These are phyloP conservation scores for Eucalyptus pauciflora DNA, from an alignment of 345 rosid species.

Conservation along the genomic window DNA sequence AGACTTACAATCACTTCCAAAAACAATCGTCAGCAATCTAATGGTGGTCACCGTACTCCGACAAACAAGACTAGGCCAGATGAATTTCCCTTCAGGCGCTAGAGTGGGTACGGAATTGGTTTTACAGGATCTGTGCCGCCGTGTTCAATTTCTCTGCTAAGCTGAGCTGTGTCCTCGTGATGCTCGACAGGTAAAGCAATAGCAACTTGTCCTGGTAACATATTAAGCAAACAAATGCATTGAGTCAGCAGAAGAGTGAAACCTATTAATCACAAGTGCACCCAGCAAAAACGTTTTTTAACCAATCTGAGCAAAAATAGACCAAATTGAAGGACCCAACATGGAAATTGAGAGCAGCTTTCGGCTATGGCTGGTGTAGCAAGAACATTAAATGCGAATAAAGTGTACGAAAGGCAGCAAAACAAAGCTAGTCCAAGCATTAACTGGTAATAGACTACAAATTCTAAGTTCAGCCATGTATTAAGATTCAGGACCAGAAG, in stretches of 20 bases:
- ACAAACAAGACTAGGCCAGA: not conserved
- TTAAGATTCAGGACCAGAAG: not conserved
- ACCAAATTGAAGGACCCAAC: not conserved
- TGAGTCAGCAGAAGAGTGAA: not conserved
- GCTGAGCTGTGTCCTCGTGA: conserved; percentile 87
- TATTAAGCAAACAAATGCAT: not conserved
- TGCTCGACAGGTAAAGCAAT: conserved; percentile 76
- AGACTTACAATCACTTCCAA: not conserved
- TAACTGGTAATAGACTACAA: not conserved
- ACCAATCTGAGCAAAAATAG: not conserved
- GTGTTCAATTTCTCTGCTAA: conserved; percentile 89
- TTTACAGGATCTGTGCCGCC: conserved; percentile 71
- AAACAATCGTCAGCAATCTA: not conserved
- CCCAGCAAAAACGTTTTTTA: not conserved
- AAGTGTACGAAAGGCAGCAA: not conserved
- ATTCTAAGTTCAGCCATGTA: not conserved
- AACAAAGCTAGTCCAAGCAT: not conserved
- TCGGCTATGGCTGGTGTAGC: not conserved
- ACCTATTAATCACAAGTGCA: not conserved
- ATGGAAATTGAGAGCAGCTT: not conserved
- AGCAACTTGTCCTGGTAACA: conserved; percentile 67
- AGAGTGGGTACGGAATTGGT: not conserved
- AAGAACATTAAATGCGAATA: not conserved
- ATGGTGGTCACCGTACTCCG: not conserved
- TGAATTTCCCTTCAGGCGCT: not conserved